A percentile compares a stretch with the other conserved stretches of the same genome.
These are phyloP conservation scores for Thoreauomyces humboldtii DNA, from an alignment of 192 early-diverging fungal species.

Conservation along the genomic window DNA sequence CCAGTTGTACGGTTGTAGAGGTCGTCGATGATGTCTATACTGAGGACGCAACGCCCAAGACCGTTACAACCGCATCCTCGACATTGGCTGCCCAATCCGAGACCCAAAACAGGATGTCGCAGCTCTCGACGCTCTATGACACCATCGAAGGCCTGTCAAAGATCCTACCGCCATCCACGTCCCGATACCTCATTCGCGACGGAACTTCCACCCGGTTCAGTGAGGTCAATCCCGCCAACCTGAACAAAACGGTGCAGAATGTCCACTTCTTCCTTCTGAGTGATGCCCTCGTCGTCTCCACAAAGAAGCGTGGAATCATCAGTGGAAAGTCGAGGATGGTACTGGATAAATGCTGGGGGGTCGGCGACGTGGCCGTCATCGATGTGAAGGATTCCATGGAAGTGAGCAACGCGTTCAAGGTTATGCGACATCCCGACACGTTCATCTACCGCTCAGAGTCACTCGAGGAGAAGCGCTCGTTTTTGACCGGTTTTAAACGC, in stretches of 20 bases:
- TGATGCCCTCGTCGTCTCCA: slow-evolving; percentile 79
- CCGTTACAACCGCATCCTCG: neutral
- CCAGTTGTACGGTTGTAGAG: neutral
- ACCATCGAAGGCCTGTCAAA: slow-evolving; percentile 48
- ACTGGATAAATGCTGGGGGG: slow-evolving; percentile 74
- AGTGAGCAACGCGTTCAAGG: slow-evolving; percentile 75
- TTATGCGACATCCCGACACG: slow-evolving; percentile 78
- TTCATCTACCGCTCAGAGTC: slow-evolving; percentile 71
- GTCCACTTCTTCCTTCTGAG: slow-evolving; percentile 81
- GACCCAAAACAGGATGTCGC: slow-evolving; percentile 1
- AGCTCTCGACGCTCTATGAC: slow-evolving; percentile 42
- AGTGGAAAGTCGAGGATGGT: slow-evolving; percentile 67
- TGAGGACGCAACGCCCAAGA: neutral
- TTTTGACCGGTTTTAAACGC: slow-evolving; percentile 57
- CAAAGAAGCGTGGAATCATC: slow-evolving; percentile 71
- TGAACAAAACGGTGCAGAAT: slow-evolving; percentile 68
- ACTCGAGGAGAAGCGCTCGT: slow-evolving; percentile 65
- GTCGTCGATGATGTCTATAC: neutral
- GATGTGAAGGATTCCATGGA: slow-evolving; percentile 83
- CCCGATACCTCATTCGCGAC: slow-evolving; percentile 38
- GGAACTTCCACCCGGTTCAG: slow-evolving; percentile 46
- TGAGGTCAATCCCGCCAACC: slow-evolving; percentile 74
- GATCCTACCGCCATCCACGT: slow-evolving; percentile 36
- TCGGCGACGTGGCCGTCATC: slow-evolving; percentile 77
- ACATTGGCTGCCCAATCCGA: slow-evolving; percentile 13